These are phyloP conservation scores for Epichloe festucae DNA, from an alignment of 2,329 filamentous ascomycete species.

Conservation along the genomic window DNA sequence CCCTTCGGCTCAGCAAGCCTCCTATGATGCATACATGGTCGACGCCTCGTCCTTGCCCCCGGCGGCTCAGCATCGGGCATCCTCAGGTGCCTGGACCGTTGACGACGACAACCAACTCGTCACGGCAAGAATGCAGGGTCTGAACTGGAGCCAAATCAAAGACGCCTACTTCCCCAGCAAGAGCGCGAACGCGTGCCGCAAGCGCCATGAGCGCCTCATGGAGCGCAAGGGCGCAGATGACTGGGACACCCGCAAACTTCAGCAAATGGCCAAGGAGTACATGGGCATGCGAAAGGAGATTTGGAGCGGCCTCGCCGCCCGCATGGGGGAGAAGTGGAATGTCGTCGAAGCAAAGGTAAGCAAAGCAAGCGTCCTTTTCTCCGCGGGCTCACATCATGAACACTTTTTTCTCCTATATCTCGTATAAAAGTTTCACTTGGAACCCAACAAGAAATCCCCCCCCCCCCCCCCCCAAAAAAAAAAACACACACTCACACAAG, in stretches of 20 bases:
- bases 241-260: constrained; percentile 65
- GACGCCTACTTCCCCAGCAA: constrained; percentile 64
- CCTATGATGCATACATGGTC: constrained; percentile 28
- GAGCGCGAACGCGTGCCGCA: constrained; percentile 73
- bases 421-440: neutral
- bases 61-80: constrained; percentile 39
- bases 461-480: no score
- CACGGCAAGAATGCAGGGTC: constrained; percentile 55
- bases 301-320: constrained; percentile 62
- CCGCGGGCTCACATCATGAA: neutral
- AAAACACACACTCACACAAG: neutral
- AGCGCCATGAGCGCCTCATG: constrained; percentile 75
- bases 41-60: constrained; percentile 25
- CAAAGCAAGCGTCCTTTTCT: neutral
- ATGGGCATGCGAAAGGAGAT: constrained; percentile 69
- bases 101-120: constrained; percentile 65
- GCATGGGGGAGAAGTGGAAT: constrained; percentile 76
- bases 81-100: constrained; percentile 57
- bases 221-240: constrained; percentile 62
- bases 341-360: constrained; percentile 49
- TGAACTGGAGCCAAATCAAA: constrained; percentile 78
- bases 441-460: neutral
- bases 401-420: neutral
- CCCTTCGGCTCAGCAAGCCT: constrained; percentile 10
- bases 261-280: constrained; percentile 64